Evolutionary conservation across 306 rosid genomes (phyloP), one percentile per base, ranked within the genome.

Genomic region (Fragaria iinumae): DNA sequence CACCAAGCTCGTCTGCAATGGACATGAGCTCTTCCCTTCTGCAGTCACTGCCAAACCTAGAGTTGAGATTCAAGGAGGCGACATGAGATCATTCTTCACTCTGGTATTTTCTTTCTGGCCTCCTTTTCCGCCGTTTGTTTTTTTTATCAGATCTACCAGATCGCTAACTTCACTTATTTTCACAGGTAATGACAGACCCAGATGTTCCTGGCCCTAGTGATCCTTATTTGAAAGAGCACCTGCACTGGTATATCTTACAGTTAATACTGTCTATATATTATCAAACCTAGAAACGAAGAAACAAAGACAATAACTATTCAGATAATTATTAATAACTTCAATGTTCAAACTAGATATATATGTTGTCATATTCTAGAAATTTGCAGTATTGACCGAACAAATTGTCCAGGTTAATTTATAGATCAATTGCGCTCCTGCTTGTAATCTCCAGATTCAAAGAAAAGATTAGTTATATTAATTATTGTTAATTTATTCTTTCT

Each of bases 171-270:
- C 11, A 44, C 4, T 44, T 10, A 44, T 11, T 44, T 44, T 81
- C 86, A 64, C 83, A 92, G 97, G 81, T 92, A 27, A 87, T 92
- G 96, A 87, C 89, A 27, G 97, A 92, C 62, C 97, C 96, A 10
- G 97, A 92, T 87, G 92, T 87, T 62, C 96, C 97, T 71, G 96
- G 96, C 77, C 97, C 97, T 20, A 92, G 97, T 86, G 97, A 92
- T 83, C 96, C 97, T 84, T 92, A 89, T 62, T 76, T 88, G 73
- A 90, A 88, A 79, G 97, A 92, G 74, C 96, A 92, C 83, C 79
- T 92, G 53, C 97, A 92, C 88, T 92, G 97, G 97, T 92, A 87
- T 55, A 32, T 8, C 25, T 38, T 38, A 36, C 70, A 8, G 18
- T 25, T 2, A 9, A 32, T 32, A 29, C 10, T 32, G 23, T 29